Base-by-base conservation (phyloP, 1,284 basidiomycete genomes). In the Microbotryomycetes sp. region DNA sequence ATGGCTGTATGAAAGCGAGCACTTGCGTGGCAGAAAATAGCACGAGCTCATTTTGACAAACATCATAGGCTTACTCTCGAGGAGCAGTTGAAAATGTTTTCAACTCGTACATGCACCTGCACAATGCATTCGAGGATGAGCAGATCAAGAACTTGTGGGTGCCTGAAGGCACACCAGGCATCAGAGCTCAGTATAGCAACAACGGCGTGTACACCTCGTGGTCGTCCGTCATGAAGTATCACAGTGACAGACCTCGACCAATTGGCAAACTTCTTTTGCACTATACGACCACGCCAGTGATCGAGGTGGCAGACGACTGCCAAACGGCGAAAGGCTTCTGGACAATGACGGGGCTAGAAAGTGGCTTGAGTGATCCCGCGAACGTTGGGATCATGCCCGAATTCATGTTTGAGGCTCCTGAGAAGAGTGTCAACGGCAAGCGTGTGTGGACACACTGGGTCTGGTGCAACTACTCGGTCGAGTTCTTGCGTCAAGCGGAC, bases 41-140 rank as follows among this genome's bases (percentile, higher is more conserved):
- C 35, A 41, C 35, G 35, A 18, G 35, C 35, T 18, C 35, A 41
- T 18, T 41, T 18, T 41, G 50, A 28, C 23, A 52, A 52, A 21
- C n/a, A 6, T 52, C 26, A 7, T 26, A 52, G 50, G 50, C 50
- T 30, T 52, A 28, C 23, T 18, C 26, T 26, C 50, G 50, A 52
- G 50, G 50, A 52, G 50, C 50, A 4, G 50, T 52, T 6, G 50
- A 52, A 26, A 52, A 52, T 30, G 27, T 28, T 26, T 52, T 52
- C 50, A 52, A 30, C 50, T 21, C n/a, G 27, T 52, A 52, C 23
- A 52, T 52, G 50, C 50, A 52, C 27, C 27, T 52, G 50, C 50
- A 52, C 50, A 52, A 52, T 26, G 50, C 27, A 9, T 52, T 21
- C 30, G 21, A 52, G 16, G 50, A 52, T 52, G 50, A 52, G 16